Evolutionary conservation across 768 basidiomycete genomes (phyloP).

Genomic region (Russula virescens): DNA sequence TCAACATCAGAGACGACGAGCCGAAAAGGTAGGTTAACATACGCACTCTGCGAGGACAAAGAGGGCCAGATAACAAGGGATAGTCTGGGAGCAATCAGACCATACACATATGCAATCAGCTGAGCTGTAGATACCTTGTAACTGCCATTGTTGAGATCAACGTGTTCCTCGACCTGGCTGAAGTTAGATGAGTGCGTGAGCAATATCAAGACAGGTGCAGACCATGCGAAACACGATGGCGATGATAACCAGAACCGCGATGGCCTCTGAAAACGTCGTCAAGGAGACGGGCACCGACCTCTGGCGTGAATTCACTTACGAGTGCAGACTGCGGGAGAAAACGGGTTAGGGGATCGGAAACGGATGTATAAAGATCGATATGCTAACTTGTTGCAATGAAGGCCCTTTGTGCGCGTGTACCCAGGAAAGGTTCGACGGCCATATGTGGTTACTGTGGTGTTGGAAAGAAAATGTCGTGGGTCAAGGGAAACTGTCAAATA

Average conservation of each 20-base stretch:
- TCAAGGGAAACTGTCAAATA: too few species aligned
- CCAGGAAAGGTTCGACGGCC: constrained; percentile 66
- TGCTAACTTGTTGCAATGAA: constrained; percentile 63
- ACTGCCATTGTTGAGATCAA: constrained; percentile 36
- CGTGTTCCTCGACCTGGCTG: constrained; percentile 46
- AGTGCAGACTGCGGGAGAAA: not conserved
- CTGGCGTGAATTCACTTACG: not conserved
- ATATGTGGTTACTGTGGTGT: constrained; percentile 33
- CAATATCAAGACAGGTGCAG: constrained; percentile 25
- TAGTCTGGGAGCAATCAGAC: constrained; percentile 42
- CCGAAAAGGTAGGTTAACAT: not conserved
- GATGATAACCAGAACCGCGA: constrained; percentile 71
- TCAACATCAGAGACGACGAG: constrained; percentile 6
- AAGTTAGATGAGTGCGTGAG: constrained; percentile 6
- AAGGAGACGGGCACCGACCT: not conserved
- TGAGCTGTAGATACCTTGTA: constrained; percentile 46
- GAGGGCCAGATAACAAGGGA: constrained; percentile 80
- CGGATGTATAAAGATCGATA: not conserved
- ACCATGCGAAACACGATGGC: constrained; percentile 63
- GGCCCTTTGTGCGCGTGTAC: constrained; percentile 63
- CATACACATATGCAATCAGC: not conserved
- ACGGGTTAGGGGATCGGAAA: not conserved
- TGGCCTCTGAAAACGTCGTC: constrained; percentile 49
- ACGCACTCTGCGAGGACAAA: constrained; percentile 78
- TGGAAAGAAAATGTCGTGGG: not conserved